A percentile compares a stretch with the other conserved stretches of the same genome.
These are phyloP conservation scores for Chara braunii DNA, from an alignment of 139 green algal species.

Conservation along the genomic window DNA sequence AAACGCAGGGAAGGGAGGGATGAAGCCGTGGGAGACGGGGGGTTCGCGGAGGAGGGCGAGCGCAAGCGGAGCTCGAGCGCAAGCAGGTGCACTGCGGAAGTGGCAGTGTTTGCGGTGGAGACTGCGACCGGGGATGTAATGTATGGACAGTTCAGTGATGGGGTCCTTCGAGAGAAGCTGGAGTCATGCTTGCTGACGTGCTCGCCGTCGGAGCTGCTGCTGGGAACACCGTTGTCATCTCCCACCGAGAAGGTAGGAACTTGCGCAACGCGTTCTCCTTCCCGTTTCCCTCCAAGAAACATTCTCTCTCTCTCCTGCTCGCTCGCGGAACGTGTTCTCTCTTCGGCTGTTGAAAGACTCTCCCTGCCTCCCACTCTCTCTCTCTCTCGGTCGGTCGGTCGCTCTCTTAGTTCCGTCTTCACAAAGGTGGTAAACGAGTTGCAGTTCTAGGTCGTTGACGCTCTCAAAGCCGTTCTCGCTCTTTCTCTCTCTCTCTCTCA, in stretches of 20 bases:
- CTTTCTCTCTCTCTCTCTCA: no score
- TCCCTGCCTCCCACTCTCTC: background rate
- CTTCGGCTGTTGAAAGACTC: no score
- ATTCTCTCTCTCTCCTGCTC: background rate
- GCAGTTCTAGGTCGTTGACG: no score
- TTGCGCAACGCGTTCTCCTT: no score
- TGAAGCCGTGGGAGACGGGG: background rate
- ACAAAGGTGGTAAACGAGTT: no score
- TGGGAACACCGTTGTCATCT: conserved; percentile 36
- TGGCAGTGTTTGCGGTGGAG: conserved; percentile 70
- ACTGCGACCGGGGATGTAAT: conserved; percentile 60
- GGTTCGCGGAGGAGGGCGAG: background rate
- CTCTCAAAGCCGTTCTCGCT: no score
- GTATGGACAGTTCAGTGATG: conserved; percentile 44
- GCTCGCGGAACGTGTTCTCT: no score
- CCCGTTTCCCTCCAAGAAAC: conserved; percentile 24
- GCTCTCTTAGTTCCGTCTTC: no score
- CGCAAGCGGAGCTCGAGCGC: background rate
- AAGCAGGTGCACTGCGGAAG: background rate
- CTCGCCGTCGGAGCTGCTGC: conserved; percentile 63
- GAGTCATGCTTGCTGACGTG: conserved; percentile 59
- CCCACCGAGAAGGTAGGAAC: conserved; percentile 40
- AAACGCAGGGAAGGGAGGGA: no score
- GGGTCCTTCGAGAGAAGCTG: conserved; percentile 47
- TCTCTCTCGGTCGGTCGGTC: background rate